A percentile compares a stretch with the other conserved stretches of the same genome.
phyloP scores from a whole-genome alignment of 1,284 basidiomycete species.

The Melampsora americana region DNA sequence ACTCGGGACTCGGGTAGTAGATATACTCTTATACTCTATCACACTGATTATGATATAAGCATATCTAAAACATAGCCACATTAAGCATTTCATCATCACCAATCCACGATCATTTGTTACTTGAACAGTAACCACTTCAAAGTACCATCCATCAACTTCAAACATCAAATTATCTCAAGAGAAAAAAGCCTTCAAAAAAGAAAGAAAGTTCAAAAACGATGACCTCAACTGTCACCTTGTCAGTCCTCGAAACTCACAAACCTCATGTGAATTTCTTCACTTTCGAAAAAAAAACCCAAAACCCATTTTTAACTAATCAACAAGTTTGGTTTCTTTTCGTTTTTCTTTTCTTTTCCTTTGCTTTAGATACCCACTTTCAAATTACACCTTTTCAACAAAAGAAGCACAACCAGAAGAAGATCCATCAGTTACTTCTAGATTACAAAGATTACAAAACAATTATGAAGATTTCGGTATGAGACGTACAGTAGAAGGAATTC shows the following conservation, averaged over 20 bases:
- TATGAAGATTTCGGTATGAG: slow-evolving; percentile 93
- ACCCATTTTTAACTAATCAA: too few species aligned
- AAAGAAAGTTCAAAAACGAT: background rate
- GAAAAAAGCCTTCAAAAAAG: background rate
- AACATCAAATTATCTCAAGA: background rate
- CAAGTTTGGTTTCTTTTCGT: too few species aligned
- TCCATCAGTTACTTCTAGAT: slow-evolving; percentile 70
- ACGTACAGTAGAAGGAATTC: slow-evolving; percentile 88
- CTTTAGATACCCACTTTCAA: slow-evolving; percentile 68
- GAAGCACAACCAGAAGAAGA: slow-evolving; percentile 95
- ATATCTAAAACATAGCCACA: too few species aligned
- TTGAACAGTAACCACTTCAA: too few species aligned
- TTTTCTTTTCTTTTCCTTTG: background rate
- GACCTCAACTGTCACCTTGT: slow-evolving; percentile 14
- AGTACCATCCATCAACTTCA: background rate
- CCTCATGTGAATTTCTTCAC: slow-evolving; percentile 3
- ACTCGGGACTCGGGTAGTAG: too few species aligned
- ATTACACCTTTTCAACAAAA: slow-evolving; percentile 87
- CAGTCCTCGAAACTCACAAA: slow-evolving; percentile 3
- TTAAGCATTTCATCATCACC: too few species aligned
- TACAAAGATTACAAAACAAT: slow-evolving; percentile 69
- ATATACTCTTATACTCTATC: too few species aligned
- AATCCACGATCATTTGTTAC: too few species aligned
- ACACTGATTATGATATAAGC: too few species aligned
- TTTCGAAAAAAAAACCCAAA: background rate